phyloP scores from a whole-genome alignment of 805 yeast genomes.

The Barnettozyma salicaria region DNA sequence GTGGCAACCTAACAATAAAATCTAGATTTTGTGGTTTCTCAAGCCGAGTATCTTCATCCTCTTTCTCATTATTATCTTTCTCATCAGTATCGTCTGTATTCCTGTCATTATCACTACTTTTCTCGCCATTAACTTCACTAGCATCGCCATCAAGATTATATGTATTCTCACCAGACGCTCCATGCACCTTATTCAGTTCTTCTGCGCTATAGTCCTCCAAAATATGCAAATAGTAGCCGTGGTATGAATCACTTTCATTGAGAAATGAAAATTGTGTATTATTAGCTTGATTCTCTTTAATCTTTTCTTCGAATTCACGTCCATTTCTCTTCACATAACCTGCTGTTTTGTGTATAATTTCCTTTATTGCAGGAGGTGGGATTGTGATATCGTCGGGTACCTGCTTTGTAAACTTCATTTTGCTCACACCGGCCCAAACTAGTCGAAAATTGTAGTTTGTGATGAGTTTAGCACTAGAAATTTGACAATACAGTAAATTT shows the following conservation, averaged over 20 bases:
- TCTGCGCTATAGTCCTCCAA: constrained; percentile 33
- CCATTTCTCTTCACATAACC: constrained; percentile 69
- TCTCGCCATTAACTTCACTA: not conserved
- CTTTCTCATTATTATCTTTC: constrained; percentile 18
- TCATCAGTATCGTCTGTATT: not conserved
- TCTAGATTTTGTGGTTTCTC: constrained; percentile 13
- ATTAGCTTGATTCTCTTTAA: constrained; percentile 39
- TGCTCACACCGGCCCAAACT: no score
- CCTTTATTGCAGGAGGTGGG: constrained; percentile 48
- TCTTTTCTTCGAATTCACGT: constrained; percentile 51
- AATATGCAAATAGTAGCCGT: constrained; percentile 51
- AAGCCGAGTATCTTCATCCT: constrained; percentile 7
- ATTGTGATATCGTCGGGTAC: constrained; percentile 40
- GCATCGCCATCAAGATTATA: not conserved
- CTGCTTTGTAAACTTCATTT: constrained; percentile 11
- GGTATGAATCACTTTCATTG: constrained; percentile 44
- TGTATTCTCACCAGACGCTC: no score
- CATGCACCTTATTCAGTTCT: constrained; percentile 13
- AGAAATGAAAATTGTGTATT: constrained; percentile 62
- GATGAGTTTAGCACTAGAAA: no score
- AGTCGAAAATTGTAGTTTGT: no score
- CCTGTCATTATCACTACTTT: not conserved
- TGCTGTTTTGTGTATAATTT: constrained; percentile 65
- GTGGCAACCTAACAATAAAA: constrained; percentile 20
- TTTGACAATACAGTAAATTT: not conserved